phyloP scores from a whole-genome alignment of 306 rosid species.

The Gleditsia sinensis region DNA sequence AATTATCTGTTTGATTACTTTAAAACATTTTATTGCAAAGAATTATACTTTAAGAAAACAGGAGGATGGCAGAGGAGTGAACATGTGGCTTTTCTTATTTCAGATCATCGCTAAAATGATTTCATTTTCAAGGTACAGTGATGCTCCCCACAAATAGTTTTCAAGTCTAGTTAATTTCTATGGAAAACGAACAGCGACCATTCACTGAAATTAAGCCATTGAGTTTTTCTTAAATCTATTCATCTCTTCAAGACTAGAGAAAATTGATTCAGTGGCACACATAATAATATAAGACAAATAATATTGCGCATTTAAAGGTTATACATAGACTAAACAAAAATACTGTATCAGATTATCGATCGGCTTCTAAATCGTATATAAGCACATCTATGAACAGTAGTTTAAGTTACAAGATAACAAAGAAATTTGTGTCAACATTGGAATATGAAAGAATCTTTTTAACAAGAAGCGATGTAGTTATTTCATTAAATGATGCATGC shows the following conservation, averaged over 20 bases:
- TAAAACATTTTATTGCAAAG: no score
- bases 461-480: no score
- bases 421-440: not conserved
- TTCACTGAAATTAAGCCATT: not conserved
- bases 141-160: not conserved
- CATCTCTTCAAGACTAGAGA: not conserved
- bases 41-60: no score
- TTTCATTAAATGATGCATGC: no score
- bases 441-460: not conserved
- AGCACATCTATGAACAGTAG: not conserved
- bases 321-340: not conserved
- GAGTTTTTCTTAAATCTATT: not conserved
- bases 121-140: not conserved
- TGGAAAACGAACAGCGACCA: not conserved
- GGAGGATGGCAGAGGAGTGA: no score
- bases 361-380: not conserved
- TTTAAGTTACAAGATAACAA: no score
- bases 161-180: not conserved
- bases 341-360: not conserved
- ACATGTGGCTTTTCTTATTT: not conserved
- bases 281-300: no score
- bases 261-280: not conserved
- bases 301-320: not conserved
- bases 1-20: no score
- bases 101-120: not conserved